phyloP scores from a whole-genome alignment of 1,284 basidiomycete genomes.

The Coniophora puteana region DNA sequence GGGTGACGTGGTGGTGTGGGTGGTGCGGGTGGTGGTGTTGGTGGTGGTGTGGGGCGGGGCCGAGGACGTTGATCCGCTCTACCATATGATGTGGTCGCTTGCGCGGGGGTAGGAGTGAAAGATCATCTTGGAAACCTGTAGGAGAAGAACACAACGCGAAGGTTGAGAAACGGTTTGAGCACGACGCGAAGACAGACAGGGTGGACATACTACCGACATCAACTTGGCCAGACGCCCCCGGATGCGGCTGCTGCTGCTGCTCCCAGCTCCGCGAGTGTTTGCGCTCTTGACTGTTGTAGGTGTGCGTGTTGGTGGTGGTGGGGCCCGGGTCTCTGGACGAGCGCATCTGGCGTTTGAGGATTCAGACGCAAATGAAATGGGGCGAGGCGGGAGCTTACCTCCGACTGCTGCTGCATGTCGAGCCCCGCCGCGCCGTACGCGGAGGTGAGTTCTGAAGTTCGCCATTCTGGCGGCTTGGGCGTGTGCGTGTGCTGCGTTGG shows the following conservation, averaged over 20 bases:
- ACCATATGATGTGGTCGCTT: constrained; percentile 62
- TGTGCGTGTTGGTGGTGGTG: too few relatives aligned
- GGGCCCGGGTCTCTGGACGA: constrained; percentile 41
- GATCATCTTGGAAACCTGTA: constrained; percentile 37
- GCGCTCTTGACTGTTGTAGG: constrained; percentile 40
- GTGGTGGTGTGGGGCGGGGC: too few relatives aligned
- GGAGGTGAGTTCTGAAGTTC: constrained; percentile 40
- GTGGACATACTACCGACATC: constrained; percentile 21
- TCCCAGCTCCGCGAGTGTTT: constrained; percentile 61
- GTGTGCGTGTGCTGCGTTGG: constrained; percentile 30
- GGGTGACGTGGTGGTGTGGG: constrained; percentile 34
- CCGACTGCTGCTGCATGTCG: constrained; percentile 45
- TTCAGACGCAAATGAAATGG: constrained; percentile 16
- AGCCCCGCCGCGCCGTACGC: constrained; percentile 38
- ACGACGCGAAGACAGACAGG: constrained; percentile 17
- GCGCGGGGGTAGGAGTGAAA: constrained; percentile 49
- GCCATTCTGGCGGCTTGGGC: constrained; percentile 51
- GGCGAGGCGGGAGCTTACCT: constrained; percentile 35
- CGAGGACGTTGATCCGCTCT: too few relatives aligned
- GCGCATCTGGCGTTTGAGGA: constrained; percentile 33
- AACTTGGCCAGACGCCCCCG: constrained; percentile 41
- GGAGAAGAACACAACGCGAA: constrained; percentile 11
- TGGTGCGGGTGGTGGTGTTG: too few relatives aligned
- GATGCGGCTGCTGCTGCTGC: too few relatives aligned
- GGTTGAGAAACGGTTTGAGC: constrained; percentile 9